Conservation (phyloP, 805 yeast genomes). For the Myxozyma vanderwaltii region DNA sequence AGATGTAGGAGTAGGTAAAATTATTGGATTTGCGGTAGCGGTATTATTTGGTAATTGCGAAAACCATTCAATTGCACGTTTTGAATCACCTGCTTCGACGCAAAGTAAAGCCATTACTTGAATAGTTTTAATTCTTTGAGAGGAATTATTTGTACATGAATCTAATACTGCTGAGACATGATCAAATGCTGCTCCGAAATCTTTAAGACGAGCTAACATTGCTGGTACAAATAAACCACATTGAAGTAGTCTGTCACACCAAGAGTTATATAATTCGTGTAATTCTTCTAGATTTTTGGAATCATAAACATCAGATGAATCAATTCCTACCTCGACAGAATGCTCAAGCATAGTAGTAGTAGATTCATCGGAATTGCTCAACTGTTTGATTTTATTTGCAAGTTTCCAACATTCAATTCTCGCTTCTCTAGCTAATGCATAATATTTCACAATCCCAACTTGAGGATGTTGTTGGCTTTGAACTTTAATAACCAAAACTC, state of each 20-base stretch:
- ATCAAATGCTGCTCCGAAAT: constrained; percentile 41
- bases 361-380: not conserved
- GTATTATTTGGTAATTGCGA: constrained; percentile 9
- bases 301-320: no score
- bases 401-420: constrained; percentile 34
- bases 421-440: constrained; percentile 43
- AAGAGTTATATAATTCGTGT: not conserved
- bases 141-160: constrained; percentile 2
- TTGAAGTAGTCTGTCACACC: constrained; percentile 10
- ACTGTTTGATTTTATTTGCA: not conserved
- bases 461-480: constrained; percentile 43
- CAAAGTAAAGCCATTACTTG: constrained; percentile 26
- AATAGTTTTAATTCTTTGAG: not conserved
- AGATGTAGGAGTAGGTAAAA: not conserved
- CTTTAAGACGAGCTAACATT: constrained; percentile 41
- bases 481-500: constrained; percentile 41
- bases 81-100: constrained; percentile 22
- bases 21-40: constrained; percentile 24
- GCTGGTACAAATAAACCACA: constrained; percentile 42
- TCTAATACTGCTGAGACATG: constrained; percentile 33
- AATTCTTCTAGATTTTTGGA: constrained; percentile 3
- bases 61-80: constrained; percentile 20
- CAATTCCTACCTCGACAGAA: no score
- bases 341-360: no score
- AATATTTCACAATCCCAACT: constrained; percentile 40